These are phyloP conservation scores for Centella asiatica DNA, from an alignment of 129 eudicot species.

Conservation along the genomic window DNA sequence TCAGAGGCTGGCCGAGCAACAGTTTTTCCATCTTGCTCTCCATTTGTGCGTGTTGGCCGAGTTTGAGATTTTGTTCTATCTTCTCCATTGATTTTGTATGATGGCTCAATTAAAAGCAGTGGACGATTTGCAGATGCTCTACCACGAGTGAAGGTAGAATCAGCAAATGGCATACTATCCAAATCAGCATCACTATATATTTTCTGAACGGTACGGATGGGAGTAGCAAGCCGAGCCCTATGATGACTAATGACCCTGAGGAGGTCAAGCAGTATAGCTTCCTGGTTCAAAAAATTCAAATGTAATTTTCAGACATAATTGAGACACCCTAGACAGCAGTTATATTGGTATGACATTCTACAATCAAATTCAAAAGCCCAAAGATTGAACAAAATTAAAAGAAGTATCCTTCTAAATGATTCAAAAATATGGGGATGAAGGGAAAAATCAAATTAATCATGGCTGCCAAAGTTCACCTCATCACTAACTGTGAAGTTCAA, in stretches of 20 bases:
- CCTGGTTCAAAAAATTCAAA: conserved; percentile 38
- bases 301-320: background rate
- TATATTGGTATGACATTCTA: no score
- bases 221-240: conserved; percentile 94
- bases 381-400: no score
- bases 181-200: conserved; percentile 59
- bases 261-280: conserved; percentile 78
- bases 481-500: no score
- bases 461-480: no score
- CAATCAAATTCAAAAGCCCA: no score
- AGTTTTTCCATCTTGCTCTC: conserved; percentile 30
- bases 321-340: background rate
- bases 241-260: conserved; percentile 87
- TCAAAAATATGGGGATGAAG: no score
- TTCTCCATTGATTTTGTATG: conserved; percentile 72
- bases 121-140: conserved; percentile 54
- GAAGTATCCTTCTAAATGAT: no score
- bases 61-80: conserved; percentile 62
- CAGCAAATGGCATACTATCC: conserved; percentile 64
- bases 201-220: conserved; percentile 89
- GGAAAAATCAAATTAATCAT: no score
- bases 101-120: conserved; percentile 57
- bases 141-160: conserved; percentile 55
- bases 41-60: conserved; percentile 20
- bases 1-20: conserved; percentile 26